These are phyloP conservation scores for Verticillium dahliae DNA, from an alignment of 2,329 filamentous ascomycete species.

Conservation along the genomic window DNA sequence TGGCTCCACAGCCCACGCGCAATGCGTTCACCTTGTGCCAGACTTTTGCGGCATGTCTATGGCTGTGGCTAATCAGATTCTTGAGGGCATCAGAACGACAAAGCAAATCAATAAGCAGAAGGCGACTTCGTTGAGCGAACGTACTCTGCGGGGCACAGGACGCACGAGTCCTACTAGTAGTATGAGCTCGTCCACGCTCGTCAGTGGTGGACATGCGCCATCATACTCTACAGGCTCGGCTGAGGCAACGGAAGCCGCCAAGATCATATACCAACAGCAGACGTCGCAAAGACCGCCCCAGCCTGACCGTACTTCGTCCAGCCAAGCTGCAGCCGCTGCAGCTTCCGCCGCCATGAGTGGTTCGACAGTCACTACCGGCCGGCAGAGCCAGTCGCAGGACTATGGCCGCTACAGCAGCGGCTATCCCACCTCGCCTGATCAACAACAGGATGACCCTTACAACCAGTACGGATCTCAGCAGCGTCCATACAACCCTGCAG, in stretches of 20 bases:
- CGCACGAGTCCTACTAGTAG: conserved; percentile 38
- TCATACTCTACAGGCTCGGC: conserved; percentile 22
- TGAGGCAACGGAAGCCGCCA: conserved; percentile 58
- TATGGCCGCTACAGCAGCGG: conserved; percentile 26
- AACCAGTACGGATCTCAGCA: conserved; percentile 38
- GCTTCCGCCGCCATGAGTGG: conserved; percentile 52
- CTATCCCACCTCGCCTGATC: conserved; percentile 17
- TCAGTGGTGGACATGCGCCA: conserved; percentile 10
- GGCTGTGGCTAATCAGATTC: conserved; percentile 89
- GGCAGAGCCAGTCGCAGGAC: conserved; percentile 18
- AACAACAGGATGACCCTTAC: conserved; percentile 19
- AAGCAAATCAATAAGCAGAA: conserved; percentile 62
- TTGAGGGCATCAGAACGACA: conserved; percentile 76
- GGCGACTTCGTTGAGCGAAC: conserved; percentile 52
- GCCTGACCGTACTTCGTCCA: conserved; percentile 47
- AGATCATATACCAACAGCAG: conserved; percentile 51
- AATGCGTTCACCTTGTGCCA: conserved; percentile 90
- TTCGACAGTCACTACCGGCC: conserved; percentile 27
- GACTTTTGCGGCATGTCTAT: conserved; percentile 99
- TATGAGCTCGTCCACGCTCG: conserved; percentile 20
- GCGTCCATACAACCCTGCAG: conserved; percentile 69
- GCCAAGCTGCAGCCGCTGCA: conserved; percentile 47
- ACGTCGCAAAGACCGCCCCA: conserved; percentile 42
- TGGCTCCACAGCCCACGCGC: conserved; percentile 79
- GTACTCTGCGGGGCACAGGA: conserved; percentile 52